A percentile compares a stretch with the other conserved stretches of the same genome.
phyloP scores from a whole-genome alignment of 768 basidiomycete species.

The Naganishia kalamii region DNA sequence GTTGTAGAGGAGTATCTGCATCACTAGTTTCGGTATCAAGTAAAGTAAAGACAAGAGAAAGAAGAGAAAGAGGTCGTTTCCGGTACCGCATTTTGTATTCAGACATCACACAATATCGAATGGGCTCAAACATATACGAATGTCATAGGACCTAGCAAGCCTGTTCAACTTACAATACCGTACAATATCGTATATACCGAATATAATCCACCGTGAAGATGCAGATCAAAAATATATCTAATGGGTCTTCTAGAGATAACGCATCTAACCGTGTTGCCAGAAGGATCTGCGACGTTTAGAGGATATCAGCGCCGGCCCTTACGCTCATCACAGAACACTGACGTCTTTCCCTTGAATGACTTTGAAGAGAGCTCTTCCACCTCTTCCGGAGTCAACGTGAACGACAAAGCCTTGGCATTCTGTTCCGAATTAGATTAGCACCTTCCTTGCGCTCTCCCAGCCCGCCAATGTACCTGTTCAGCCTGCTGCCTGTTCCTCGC shows the following conservation, averaged over 20 bases:
- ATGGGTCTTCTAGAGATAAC: too few species aligned
- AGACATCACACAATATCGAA: background rate
- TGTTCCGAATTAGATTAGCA: slow-evolving; percentile 8
- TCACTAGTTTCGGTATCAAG: too few species aligned
- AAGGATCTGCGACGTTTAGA: slow-evolving; percentile 21
- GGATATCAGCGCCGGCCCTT: background rate
- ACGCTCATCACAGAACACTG: slow-evolving; percentile 7
- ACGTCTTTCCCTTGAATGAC: slow-evolving; percentile 41
- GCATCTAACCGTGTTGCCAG: slow-evolving; percentile 35
- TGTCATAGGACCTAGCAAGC: too few species aligned
- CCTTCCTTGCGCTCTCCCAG: background rate
- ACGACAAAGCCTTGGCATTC: slow-evolving; percentile 41
- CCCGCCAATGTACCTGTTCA: slow-evolving; percentile 27
- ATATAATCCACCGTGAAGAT: too few species aligned
- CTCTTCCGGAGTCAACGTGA: slow-evolving; percentile 35
- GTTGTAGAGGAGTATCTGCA: too few species aligned
- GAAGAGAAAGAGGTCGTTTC: too few species aligned
- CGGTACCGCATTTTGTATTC: too few species aligned
- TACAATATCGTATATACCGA: too few species aligned
- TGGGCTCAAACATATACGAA: too few species aligned
- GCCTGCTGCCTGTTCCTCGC: slow-evolving; percentile 43
- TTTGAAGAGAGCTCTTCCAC: slow-evolving; percentile 26
- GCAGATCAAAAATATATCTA: too few species aligned
- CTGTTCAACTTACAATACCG: too few species aligned
- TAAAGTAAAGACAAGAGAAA: too few species aligned